These are phyloP conservation scores for Mycena rebaudengoi DNA, from an alignment of 768 basidiomycete species.

Conservation along the genomic window DNA sequence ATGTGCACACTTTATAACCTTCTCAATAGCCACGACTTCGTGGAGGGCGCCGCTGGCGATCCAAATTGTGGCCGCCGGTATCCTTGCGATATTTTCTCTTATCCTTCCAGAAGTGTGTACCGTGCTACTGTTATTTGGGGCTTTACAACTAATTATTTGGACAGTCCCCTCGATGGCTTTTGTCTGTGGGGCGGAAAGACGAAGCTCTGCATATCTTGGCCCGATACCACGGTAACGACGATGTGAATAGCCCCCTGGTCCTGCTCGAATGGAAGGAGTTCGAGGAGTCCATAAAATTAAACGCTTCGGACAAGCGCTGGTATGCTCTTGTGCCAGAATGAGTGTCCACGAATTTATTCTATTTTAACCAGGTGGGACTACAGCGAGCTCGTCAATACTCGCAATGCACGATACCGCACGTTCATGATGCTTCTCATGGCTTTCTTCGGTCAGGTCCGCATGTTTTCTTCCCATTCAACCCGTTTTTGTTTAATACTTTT, in stretches of 20 bases:
- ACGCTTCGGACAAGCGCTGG: conserved; percentile 54
- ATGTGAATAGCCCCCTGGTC: conserved; percentile 45
- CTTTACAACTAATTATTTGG: neutral
- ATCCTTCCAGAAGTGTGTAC: conserved; percentile 34
- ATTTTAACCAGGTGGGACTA: conserved; percentile 40
- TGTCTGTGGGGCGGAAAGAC: conserved; percentile 43
- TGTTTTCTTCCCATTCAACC: neutral
- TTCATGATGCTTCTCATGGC: conserved; percentile 49
- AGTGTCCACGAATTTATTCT: neutral
- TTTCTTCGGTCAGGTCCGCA: conserved; percentile 39
- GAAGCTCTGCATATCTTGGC: conserved; percentile 35
- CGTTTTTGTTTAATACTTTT: too few species aligned
- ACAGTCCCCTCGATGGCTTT: conserved; percentile 46
- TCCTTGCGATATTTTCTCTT: conserved; percentile 39
- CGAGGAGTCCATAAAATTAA: conserved; percentile 44
- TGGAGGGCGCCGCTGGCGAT: conserved; percentile 64
- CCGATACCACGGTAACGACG: conserved; percentile 46
- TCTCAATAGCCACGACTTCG: conserved; percentile 45
- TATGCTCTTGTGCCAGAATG: conserved; percentile 24
- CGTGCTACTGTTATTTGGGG: neutral
- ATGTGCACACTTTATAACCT: too few species aligned
- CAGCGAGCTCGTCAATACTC: conserved; percentile 43
- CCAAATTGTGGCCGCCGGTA: conserved; percentile 56
- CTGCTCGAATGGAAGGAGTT: conserved; percentile 48
- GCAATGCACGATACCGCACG: conserved; percentile 41